Evolutionary conservation across 352 stramenopile species (phyloP), one percentile per base, ranked within the genome.

Genomic region (Sclerospora graminicola): DNA sequence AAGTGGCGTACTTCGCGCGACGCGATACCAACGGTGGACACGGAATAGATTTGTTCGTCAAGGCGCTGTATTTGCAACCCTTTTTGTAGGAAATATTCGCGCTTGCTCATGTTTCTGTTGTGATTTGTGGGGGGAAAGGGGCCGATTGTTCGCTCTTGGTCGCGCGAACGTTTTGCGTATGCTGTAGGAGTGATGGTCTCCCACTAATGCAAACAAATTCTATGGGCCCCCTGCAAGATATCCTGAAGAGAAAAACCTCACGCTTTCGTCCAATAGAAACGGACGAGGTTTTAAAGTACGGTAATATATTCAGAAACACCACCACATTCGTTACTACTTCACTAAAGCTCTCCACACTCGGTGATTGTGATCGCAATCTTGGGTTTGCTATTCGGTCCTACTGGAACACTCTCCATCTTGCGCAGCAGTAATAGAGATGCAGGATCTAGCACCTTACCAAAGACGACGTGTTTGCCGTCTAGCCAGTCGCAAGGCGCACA

Each of bases 401-500:
- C 84, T 0, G 76, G 75, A 15, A 96, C 83, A 65, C 82, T 95
- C 63, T 96, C 86, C 59, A 95, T 93, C 69, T 95, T 95, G 52
- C 83, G 77, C 47, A 95, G 61, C 33, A 92, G 60, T 26, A 94
- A 64, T 56, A 96, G 74, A 26, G 82, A 94, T 28, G 72, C 60
- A 4, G 74, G 57, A 48, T 96, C 85, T 49, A 96, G 62, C 42
- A 96, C 69, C 48, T 95, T 95, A 15, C 94, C 94, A 72, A 98
- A 98, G 9, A 98, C 93, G n/a, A 95, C 76, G 65, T 98, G 94
- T 72, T 97, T 97, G 45, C 82, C 84, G 73, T 98, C 93, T 30
- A 98, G 68, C 90, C 89, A 97, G 51, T 96, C 87, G 46, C 85
- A 92, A 34, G 91, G 84, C 28, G 82, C 86, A 49, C 81, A 96